phyloP scores from a whole-genome alignment of 306 rosid genomes.

The Trifolium dubium region DNA sequence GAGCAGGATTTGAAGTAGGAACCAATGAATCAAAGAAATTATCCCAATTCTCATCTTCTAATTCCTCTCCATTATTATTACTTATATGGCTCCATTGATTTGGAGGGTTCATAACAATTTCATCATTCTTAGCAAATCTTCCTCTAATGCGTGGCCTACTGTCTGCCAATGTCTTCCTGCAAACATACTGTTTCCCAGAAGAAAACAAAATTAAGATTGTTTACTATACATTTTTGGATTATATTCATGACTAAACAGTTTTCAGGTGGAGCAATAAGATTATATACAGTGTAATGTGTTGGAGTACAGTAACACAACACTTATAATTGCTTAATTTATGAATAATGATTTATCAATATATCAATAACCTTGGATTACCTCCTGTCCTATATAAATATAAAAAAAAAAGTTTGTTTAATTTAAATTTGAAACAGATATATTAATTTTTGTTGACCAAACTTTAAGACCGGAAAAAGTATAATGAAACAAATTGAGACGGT shows the following conservation, averaged over 20 bases:
- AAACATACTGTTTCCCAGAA: constrained; percentile 66
- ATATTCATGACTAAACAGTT: constrained; percentile 7
- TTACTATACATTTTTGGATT: background rate
- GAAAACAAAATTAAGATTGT: constrained; percentile 3
- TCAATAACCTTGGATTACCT: background rate
- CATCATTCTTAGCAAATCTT: constrained; percentile 79
- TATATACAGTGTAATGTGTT: constrained; percentile 24
- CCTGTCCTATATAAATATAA: too few species aligned
- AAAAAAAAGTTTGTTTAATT: too few species aligned
- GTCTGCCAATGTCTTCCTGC: constrained; percentile 92
- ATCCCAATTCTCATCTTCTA: constrained; percentile 68
- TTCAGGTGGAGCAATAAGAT: constrained; percentile 25
- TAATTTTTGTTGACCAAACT: too few species aligned
- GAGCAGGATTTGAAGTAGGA: constrained; percentile 54
- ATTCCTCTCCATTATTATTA: constrained; percentile 53
- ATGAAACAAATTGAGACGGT: constrained; percentile 29
- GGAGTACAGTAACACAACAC: constrained; percentile 30
- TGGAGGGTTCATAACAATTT: constrained; percentile 51
- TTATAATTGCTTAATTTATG: constrained; percentile 14
- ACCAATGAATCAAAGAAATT: constrained; percentile 63
- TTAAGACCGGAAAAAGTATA: background rate
- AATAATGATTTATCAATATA: constrained; percentile 3
- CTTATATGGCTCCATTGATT: constrained; percentile 53
- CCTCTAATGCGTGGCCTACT: constrained; percentile 93
- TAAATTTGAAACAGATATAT: too few species aligned